A percentile compares a stretch with the other conserved stretches of the same genome.
phyloP scores from a whole-genome alignment of 2,329 filamentous ascomycete genomes.

The Aspergillaceae sp. region DNA sequence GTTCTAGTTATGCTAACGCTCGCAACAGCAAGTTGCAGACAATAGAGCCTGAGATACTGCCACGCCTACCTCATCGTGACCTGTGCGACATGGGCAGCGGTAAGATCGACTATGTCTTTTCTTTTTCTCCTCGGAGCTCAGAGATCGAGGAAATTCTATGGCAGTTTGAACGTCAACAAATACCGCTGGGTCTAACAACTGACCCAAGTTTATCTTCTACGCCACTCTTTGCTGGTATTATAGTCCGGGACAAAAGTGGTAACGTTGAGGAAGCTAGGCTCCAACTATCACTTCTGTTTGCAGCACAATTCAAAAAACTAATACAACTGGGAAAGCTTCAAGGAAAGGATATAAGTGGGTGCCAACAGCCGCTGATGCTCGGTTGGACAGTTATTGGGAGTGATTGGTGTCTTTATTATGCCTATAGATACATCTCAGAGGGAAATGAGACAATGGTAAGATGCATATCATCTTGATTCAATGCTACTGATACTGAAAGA shows the following conservation, averaged over 20 bases:
- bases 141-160: neutral
- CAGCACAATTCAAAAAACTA: neutral
- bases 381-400: neutral
- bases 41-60: neutral
- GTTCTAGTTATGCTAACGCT: neutral
- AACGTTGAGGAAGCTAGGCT: neutral
- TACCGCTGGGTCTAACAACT: neutral
- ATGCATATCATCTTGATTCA: neutral
- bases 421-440: neutral
- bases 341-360: neutral
- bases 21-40: neutral
- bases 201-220: neutral
- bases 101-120: neutral
- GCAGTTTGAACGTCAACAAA: neutral
- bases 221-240: neutral
- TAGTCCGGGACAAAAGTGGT: neutral
- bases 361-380: neutral
- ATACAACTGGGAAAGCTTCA: neutral
- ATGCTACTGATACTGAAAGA: neutral
- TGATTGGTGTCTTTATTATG: neutral
- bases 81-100: neutral
- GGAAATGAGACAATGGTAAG: neutral
- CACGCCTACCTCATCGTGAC: neutral
- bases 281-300: neutral
- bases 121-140: neutral